These are phyloP conservation scores for Penicillium sp. DNA, from an alignment of 2,329 filamentous ascomycete genomes.

Conservation along the genomic window DNA sequence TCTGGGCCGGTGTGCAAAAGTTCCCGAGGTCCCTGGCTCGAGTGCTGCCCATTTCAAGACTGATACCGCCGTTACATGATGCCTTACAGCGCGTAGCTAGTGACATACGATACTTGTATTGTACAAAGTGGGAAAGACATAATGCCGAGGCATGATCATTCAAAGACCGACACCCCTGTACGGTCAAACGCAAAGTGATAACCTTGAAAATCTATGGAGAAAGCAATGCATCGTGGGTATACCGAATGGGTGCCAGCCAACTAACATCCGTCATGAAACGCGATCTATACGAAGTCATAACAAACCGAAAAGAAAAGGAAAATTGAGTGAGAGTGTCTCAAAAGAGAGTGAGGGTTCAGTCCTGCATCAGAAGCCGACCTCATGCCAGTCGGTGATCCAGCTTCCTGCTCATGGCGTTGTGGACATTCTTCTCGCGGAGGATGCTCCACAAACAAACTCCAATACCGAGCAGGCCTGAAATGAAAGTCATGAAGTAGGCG, in stretches of 20 bases:
- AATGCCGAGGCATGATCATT: background rate
- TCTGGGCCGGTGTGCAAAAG: no score
- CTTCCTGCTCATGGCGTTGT: conserved; percentile 29
- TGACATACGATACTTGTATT: background rate
- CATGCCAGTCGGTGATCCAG: conserved; percentile 36
- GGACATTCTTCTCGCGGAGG: conserved; percentile 39
- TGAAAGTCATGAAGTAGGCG: conserved; percentile 78
- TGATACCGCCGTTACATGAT: background rate
- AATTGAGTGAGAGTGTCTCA: background rate
- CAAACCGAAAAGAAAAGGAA: background rate
- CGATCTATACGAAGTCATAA: conserved; percentile 2
- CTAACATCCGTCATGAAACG: conserved; percentile 8
- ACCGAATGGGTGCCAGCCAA: conserved; percentile 7
- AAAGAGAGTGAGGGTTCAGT: background rate
- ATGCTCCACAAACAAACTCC: conserved; percentile 63
- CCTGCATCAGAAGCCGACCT: background rate
- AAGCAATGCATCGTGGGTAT: conserved; percentile 7
- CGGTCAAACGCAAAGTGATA: conserved; percentile 2
- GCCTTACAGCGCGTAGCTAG: background rate
- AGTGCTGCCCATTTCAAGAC: no score
- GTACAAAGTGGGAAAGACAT: background rate
- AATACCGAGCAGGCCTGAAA: conserved; percentile 69
- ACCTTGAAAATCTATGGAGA: conserved; percentile 16
- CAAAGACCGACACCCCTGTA: background rate
- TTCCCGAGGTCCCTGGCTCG: no score